These are phyloP conservation scores for Anisodus tanguticus DNA, from an alignment of 257 asterid genomes.

Conservation along the genomic window DNA sequence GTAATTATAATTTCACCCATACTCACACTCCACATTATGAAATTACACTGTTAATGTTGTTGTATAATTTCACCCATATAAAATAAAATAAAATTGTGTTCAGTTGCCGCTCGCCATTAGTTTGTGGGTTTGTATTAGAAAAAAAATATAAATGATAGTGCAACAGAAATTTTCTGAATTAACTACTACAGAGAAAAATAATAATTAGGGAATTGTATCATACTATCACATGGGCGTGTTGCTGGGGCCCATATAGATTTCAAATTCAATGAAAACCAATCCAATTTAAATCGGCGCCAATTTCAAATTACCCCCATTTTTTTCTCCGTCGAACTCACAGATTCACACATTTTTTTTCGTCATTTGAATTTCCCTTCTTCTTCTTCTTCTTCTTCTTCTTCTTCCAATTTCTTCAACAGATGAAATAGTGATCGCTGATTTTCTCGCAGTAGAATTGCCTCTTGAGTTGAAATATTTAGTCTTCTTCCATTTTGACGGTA, in stretches of 20 bases:
- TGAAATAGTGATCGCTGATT: not conserved
- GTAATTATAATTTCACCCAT: not conserved
- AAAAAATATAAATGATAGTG: not conserved
- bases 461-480: not conserved
- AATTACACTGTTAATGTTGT: no score
- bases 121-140: not conserved
- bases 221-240: not conserved
- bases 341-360: not conserved
- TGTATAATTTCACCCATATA: not conserved
- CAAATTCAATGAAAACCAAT: not conserved
- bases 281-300: constrained; percentile 5
- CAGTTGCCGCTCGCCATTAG: not conserved
- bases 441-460: not conserved
- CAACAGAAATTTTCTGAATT: not conserved
- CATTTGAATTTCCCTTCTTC: not conserved
- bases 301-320: constrained; percentile 2
- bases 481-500: not conserved
- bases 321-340: not conserved
- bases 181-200: not conserved
- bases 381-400: no score
- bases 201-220: not conserved
- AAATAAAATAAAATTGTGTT: not conserved
- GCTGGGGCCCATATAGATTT: not conserved
- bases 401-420: not conserved
- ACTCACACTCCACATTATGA: no score